Conservation (phyloP, 2,329 filamentous ascomycete species). For the Trichoderma sp. region DNA sequence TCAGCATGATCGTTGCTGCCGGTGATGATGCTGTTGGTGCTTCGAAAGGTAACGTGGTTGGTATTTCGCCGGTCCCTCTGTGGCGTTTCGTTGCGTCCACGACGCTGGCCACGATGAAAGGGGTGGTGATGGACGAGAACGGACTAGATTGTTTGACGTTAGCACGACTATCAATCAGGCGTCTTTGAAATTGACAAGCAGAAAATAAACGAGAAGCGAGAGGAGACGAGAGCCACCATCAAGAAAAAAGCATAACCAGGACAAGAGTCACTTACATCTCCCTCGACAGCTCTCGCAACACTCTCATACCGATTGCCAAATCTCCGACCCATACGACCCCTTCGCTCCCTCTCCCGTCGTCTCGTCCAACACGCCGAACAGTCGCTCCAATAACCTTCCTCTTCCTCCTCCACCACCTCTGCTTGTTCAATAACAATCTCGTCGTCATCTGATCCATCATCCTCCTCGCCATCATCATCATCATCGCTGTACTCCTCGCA, state of each 20-base stretch:
- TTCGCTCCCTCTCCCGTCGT: not conserved
- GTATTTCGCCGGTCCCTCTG: not conserved
- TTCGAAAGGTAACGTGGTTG: not conserved
- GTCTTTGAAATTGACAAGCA: not conserved
- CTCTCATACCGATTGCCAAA: not conserved
- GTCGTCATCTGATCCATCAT: not conserved
- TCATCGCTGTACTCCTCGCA: not conserved
- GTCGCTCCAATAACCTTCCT: not conserved
- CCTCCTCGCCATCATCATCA: not conserved
- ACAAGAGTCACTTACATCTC: not conserved
- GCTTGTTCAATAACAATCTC: not conserved
- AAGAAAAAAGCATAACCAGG: not conserved
- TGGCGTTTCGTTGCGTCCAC: not conserved
- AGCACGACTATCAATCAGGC: not conserved
- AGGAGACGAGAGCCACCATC: not conserved
- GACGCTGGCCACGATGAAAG: not conserved
- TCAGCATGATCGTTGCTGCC: not conserved
- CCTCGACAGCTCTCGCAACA: not conserved
- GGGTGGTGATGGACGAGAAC: not conserved
- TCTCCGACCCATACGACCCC: not conserved
- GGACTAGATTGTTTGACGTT: not conserved
- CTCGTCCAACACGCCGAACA: conserved; percentile 13
- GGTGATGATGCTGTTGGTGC: not conserved
- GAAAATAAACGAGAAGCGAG: not conserved
- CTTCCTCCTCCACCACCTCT: not conserved